Evolutionary conservation across 345 rosid genomes (phyloP).

Genomic region (Eucalyptus curtisii): DNA sequence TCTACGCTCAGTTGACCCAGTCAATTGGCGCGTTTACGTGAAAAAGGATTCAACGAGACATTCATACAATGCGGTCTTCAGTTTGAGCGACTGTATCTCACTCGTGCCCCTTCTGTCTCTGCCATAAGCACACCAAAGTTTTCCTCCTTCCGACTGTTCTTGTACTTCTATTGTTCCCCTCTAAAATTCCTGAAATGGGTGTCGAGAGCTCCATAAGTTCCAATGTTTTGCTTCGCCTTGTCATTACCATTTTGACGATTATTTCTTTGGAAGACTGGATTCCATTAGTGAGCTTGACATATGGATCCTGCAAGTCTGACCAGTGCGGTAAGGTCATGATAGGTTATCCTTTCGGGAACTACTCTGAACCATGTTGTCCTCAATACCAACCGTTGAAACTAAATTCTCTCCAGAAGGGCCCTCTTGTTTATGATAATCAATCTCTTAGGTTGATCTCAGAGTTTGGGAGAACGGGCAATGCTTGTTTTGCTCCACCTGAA

Average conservation of each 20-base stretch:
- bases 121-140: neutral
- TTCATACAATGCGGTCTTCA: neutral
- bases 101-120: neutral
- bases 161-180: neutral
- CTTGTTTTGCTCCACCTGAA: fast-evolving
- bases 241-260: neutral
- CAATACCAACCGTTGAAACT: fast-evolving
- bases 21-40: neutral
- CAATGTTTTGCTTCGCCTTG: neutral
- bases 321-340: neutral
- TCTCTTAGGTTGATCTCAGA: neutral
- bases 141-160: neutral
- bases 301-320: neutral
- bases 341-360: fast-evolving
- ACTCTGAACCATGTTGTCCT: neutral
- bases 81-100: neutral
- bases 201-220: neutral
- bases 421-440: fast-evolving
- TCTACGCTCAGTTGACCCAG: neutral
- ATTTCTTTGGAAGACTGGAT: neutral
- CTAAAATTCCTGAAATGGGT: neutral
- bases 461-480: neutral
- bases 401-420: fast-evolving
- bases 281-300: neutral
- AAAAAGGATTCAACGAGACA: neutral